Percentiles rank a stretch among this genome's conserved stretches.
These are phyloP conservation scores for Neonectria neomacrospora DNA, from an alignment of 2,329 filamentous ascomycete species.

Conservation along the genomic window DNA sequence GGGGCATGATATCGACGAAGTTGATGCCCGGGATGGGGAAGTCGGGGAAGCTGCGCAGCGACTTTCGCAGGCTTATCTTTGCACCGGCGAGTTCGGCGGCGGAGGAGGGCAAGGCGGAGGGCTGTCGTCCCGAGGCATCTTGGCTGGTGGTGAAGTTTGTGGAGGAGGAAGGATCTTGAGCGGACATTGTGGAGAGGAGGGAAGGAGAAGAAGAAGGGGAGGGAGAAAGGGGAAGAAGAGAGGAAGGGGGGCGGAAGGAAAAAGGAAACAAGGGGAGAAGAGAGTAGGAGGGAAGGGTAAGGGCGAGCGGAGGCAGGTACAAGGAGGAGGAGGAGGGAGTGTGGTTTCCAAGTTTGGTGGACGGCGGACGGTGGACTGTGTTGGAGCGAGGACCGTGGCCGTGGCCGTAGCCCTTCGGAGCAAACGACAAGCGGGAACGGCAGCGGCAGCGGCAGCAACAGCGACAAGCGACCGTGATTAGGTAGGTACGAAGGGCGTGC, in stretches of 20 bases:
- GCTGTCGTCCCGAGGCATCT: constrained; percentile 72
- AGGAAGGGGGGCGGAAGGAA: constrained; percentile 43
- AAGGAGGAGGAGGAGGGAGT: constrained; percentile 41
- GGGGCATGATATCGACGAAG: constrained; percentile 97
- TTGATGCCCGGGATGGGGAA: constrained; percentile 93
- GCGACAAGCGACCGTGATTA: too few relatives aligned
- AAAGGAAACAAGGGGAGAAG: constrained; percentile 35
- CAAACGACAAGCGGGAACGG: constrained; percentile 24
- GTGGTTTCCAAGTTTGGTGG: constrained; percentile 36
- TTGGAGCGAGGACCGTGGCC: constrained; percentile 27
- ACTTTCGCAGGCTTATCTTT: constrained; percentile 76
- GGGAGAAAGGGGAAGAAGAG: constrained; percentile 43
- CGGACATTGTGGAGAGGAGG: constrained; percentile 51
- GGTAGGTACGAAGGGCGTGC: constrained; percentile 35
- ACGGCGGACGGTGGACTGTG: constrained; percentile 31
- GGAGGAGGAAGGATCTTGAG: constrained; percentile 41
- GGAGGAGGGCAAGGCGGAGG: constrained; percentile 70
- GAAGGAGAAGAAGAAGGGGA: constrained; percentile 42
- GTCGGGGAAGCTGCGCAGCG: constrained; percentile 88
- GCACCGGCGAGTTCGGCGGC: constrained; percentile 73
- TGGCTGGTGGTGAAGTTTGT: constrained; percentile 50
- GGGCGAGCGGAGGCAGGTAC: constrained; percentile 40
- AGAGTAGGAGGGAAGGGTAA: constrained; percentile 41
- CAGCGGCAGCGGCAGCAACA: constrained; percentile 23
- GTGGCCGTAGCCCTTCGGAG: constrained; percentile 24